Evolutionary conservation across 768 basidiomycete species (phyloP).

Genomic region (Trametes elegans): DNA sequence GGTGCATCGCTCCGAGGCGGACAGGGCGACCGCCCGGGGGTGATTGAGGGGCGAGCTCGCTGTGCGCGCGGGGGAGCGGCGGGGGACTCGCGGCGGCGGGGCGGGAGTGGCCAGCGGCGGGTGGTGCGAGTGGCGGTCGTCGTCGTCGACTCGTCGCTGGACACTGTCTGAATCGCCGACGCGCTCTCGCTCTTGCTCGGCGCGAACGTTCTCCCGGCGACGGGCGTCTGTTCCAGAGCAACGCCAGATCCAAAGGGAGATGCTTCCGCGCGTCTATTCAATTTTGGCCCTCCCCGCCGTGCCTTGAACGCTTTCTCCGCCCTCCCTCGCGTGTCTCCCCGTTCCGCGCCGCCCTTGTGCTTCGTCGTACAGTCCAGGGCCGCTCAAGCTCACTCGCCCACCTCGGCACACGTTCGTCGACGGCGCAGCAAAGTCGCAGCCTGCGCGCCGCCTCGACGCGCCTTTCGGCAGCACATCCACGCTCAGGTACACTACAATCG

Average conservation of each 20-base stretch:
- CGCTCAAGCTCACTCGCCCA: no score
- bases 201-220: background rate
- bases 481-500: no score
- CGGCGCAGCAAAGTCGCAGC: background rate
- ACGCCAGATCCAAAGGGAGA: constrained; percentile 5
- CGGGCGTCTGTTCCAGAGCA: background rate
- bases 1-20: constrained; percentile 14
- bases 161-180: no score
- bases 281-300: constrained; percentile 16
- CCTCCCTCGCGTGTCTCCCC: background rate
- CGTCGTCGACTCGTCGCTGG: background rate
- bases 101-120: background rate
- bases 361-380: background rate
- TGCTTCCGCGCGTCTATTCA: constrained; percentile 21
- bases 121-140: background rate
- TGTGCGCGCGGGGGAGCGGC: constrained; percentile 2
- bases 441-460: no score
- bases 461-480: no score
- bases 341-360: background rate
- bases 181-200: no score
- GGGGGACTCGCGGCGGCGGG: background rate
- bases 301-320: background rate
- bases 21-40: constrained; percentile 7
- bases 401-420: background rate
- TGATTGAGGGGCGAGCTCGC: constrained; percentile 7